Evolutionary conservation across 768 basidiomycete genomes (phyloP), one percentile per base, ranked within the genome.

Genomic region (Tephrocybe rancida): DNA sequence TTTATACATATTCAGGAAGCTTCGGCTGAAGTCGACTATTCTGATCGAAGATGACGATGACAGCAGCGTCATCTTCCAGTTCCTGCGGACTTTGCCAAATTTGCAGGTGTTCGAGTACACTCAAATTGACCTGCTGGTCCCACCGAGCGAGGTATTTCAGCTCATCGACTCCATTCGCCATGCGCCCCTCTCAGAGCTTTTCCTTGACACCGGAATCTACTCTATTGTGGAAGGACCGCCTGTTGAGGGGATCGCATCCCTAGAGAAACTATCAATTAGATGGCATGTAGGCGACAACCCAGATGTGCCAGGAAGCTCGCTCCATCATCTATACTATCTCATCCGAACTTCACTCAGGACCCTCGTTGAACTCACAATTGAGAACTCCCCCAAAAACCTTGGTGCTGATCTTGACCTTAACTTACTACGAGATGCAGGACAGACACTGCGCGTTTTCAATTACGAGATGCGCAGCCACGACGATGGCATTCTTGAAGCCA

Each of bases 391-490:
- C 3, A 26, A n/a, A n/a, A 29, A 22, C 18, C 3, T 22, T 30
- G 26, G 26, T 4, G 27, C 14, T 4, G 44, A 30, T 29, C 44
- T 44, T 30, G 27, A 44, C 22, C 27, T 44, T 29, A 18, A 16
- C 2, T 7, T 44, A 29, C 22, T 44, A 24, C 13, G 44, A 27
- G 27, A 44, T 9, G 44, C 44, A 27, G 44, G 44, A 13, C 26
- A 44, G 16, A 44, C 44, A n/a, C 44, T 44, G 10, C 44, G 44
- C 27, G 44, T 44, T n/a, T 44, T 44, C 19, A 26, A 44, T 18
- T 44, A 44, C 44, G n/a, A 16, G 6, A 44, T 44, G 44, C 44
- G n/a, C 14, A 44, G 29, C 19, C 44, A 44, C 22, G 26, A 44
- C 19, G 44, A 44, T 8, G 26, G 27, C 14, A 18, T 44, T 29